Conservation (phyloP, 108 stramenopile species). For the Cylindrotheca closterium region DNA sequence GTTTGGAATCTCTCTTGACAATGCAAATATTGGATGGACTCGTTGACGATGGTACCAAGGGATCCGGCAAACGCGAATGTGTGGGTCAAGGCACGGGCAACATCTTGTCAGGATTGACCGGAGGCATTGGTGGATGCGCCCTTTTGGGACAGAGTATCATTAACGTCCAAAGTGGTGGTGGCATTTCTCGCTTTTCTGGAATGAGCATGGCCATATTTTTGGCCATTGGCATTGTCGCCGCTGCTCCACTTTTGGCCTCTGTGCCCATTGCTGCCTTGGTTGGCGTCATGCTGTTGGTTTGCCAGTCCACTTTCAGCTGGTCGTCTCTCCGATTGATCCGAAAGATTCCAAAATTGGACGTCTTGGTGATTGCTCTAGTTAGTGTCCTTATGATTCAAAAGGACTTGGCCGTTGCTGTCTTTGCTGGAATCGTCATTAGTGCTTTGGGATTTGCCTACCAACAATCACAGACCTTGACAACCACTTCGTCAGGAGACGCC, state of each 20-base stretch:
- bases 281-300: conserved; percentile 80
- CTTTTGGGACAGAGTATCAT: conserved; percentile 83
- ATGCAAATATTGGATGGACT: conserved; percentile 80
- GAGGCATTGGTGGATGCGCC: conserved; percentile 85
- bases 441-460: conserved; percentile 82
- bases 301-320: conserved; percentile 82
- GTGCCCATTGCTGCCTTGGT: conserved; percentile 70
- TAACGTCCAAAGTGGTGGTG: conserved; percentile 79
- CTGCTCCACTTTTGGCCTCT: conserved; percentile 66
- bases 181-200: conserved; percentile 53
- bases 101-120: conserved; percentile 58
- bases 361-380: conserved; percentile 64
- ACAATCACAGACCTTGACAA: conserved; percentile 53
- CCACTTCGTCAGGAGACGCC: conserved; percentile 17
- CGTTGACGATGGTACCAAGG: conserved; percentile 71
- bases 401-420: conserved; percentile 74
- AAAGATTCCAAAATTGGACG: conserved; percentile 77
- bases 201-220: conserved; percentile 76
- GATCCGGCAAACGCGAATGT: conserved; percentile 64
- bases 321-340: conserved; percentile 56
- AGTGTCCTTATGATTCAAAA: conserved; percentile 56
- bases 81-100: conserved; percentile 78
- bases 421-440: conserved; percentile 58
- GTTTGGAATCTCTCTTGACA: conserved; percentile 70
- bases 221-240: conserved; percentile 63